Evolutionary conservation across 2,329 filamentous ascomycete genomes (phyloP), one percentile per base, ranked within the genome.

Genomic region (Fusarium luffae): DNA sequence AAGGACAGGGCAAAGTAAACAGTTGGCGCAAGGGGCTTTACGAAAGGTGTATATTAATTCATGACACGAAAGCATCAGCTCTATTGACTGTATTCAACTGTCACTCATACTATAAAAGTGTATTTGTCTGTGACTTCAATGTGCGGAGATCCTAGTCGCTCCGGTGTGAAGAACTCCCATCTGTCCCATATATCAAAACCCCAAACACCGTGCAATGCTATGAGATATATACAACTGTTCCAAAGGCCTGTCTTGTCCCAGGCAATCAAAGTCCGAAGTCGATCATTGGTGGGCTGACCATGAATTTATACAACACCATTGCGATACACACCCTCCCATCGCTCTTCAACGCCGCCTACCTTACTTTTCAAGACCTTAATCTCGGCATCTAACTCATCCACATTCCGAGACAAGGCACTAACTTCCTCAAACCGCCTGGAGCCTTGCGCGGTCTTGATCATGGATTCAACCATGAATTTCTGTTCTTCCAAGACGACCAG

Each of bases 401-500:
- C 82, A 73, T 97, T 97, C 61, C 90, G 86, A 6, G 90, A 90
- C 59, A 98, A 81, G 13, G 92, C 93, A 59, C 89, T 88, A 4
- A 97, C 92, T 79, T 98, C 94, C 75, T 97, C 94, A 71, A 97
- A 97, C 62, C 93, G 89, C 28, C 93, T 85, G 13, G 92, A 88
- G 43, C 90, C 90, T 49, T 90, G 91, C 1, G 94, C 93, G 64
- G 90, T 88, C 10, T 88, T 88, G 46, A 97, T 88, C 93, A 97
- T 97, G 72, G 93, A 90, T 40, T 90, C 89, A 0, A 98, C 93
- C 80, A 97, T 89, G 79, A 97, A 97, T 69, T 90, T 91, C 78
- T 98, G 94, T 80, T 98, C 94, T 78, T 97, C 93, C 2, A 98
- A 85, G 9, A 98, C 90, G 30, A 96, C 92, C 14, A 97, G 82